Evolutionary conservation across 176 grass and related monocot genomes (phyloP).

Genomic region (Rhynchospora tenuis): DNA sequence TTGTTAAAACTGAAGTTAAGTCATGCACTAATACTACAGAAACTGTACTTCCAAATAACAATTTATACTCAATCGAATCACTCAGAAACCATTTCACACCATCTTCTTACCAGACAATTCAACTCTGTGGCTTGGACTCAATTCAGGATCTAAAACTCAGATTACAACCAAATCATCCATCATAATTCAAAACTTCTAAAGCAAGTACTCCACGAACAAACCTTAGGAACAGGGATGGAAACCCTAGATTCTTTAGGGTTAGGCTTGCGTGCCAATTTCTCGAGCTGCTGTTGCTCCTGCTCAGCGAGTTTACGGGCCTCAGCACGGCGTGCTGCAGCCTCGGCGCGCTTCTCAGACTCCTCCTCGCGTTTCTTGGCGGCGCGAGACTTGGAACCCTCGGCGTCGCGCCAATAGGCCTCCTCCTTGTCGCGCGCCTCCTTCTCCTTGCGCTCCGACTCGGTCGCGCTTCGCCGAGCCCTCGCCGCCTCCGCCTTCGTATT

Average conservation of each 20-base stretch:
- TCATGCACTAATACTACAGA: not conserved
- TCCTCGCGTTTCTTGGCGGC: slow-evolving; percentile 75
- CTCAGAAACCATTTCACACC: not conserved
- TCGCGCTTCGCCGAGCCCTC: slow-evolving; percentile 54
- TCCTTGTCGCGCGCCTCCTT: slow-evolving; percentile 53
- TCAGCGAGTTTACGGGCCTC: slow-evolving; percentile 84
- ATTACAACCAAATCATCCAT: not conserved
- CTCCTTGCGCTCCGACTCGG: slow-evolving; percentile 53
- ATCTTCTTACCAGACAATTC: not conserved
- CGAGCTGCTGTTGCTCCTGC: slow-evolving; percentile 49
- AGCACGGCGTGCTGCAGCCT: slow-evolving; percentile 63
- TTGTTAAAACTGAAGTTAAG: not conserved
- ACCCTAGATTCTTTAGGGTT: slow-evolving; percentile 75
- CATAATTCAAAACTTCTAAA: not conserved
- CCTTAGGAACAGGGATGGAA: slow-evolving; percentile 65
- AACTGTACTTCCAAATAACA: not conserved
- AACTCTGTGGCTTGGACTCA: not conserved
- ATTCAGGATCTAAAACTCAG: not conserved
- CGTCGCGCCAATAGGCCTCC: slow-evolving; percentile 84
- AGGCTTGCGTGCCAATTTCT: slow-evolving; percentile 33
- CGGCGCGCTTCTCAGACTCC: slow-evolving; percentile 77
- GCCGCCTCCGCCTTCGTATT: slow-evolving; percentile 97
- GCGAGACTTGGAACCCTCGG: slow-evolving; percentile 85
- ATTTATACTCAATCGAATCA: not conserved
- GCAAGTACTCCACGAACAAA: not conserved